phyloP scores from a whole-genome alignment of 805 yeast species.

The Monosporozyma yasuniensis region DNA sequence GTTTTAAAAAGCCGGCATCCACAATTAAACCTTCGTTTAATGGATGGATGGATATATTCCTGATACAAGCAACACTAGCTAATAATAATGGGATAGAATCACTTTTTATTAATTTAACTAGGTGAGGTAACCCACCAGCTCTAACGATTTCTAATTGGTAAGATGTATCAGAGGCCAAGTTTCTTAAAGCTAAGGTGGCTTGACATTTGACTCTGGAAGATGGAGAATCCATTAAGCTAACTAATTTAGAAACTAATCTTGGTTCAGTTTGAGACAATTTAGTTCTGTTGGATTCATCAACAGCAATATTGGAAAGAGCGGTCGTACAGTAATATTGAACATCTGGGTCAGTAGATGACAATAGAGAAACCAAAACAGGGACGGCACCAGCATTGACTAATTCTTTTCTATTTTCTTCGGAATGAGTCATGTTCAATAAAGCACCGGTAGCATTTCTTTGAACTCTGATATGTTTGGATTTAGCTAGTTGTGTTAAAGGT shows the following conservation, averaged over 20 bases:
- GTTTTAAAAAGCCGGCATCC: constrained; percentile 92
- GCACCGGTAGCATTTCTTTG: constrained; percentile 99
- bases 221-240: constrained; percentile 83
- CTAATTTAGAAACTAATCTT: constrained; percentile 77
- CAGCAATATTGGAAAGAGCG: constrained; percentile 93
- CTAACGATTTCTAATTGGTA: constrained; percentile 94
- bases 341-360: constrained; percentile 84
- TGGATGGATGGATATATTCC: constrained; percentile 95
- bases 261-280: constrained; percentile 89
- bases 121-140: constrained; percentile 89
- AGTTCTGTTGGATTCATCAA: constrained; percentile 84
- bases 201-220: constrained; percentile 96
- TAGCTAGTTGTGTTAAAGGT: constrained; percentile 90
- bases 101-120: constrained; percentile 82
- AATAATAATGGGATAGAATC: constrained; percentile 84
- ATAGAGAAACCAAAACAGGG: constrained; percentile 82
- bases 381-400: constrained; percentile 97
- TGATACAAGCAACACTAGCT: constrained; percentile 96
- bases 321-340: constrained; percentile 98
- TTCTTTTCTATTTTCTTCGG: constrained; percentile 92
- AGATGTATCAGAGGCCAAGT: constrained; percentile 90
- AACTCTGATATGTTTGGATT: constrained; percentile 87
- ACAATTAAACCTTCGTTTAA: constrained; percentile 90
- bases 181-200: constrained; percentile 92
- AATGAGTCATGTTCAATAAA: constrained; percentile 93